Percentiles rank a stretch among this genome's conserved stretches.
Evolutionary conservation across 164 flowering plant genomes (phyloP).

Genomic region (Aristolochia contorta): DNA sequence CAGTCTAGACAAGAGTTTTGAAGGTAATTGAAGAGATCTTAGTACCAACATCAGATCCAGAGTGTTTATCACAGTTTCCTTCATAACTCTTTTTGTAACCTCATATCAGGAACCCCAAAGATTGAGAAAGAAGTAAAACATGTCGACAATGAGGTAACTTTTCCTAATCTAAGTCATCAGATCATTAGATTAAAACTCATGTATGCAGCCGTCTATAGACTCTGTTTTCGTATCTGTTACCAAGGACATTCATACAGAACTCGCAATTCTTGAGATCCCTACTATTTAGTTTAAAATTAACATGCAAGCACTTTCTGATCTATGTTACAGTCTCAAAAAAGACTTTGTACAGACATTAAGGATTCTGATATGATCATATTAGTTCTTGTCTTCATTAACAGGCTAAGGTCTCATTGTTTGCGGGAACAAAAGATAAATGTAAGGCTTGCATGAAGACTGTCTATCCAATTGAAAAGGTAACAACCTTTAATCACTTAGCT

Average conservation of each 20-base stretch:
- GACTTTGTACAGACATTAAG: background rate
- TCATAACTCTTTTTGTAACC: constrained; percentile 1
- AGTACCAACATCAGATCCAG: background rate
- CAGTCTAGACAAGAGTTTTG: constrained; percentile 89
- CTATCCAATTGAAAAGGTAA: constrained; percentile 74
- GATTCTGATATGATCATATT: background rate
- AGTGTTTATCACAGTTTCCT: background rate
- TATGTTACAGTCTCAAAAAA: too few relatives aligned
- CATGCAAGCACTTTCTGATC: too few relatives aligned
- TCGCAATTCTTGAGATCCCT: too few relatives aligned
- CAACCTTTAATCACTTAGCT: background rate
- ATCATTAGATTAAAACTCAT: too few relatives aligned
- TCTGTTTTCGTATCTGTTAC: too few relatives aligned
- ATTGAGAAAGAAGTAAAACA: constrained; percentile 63
- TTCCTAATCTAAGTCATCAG: background rate
- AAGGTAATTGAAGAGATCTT: constrained; percentile 35
- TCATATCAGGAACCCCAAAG: constrained; percentile 70
- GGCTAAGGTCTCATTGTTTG: constrained; percentile 53
- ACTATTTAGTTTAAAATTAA: too few relatives aligned
- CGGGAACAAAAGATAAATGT: constrained; percentile 78
- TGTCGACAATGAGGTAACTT: constrained; percentile 48
- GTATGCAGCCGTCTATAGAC: too few relatives aligned
- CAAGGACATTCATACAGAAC: too few relatives aligned
- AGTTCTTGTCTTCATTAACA: background rate
- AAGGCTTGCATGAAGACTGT: constrained; percentile 63